Conservation (phyloP, 2,329 filamentous ascomycete genomes). For the Colletotrichum orchidophilum region DNA sequence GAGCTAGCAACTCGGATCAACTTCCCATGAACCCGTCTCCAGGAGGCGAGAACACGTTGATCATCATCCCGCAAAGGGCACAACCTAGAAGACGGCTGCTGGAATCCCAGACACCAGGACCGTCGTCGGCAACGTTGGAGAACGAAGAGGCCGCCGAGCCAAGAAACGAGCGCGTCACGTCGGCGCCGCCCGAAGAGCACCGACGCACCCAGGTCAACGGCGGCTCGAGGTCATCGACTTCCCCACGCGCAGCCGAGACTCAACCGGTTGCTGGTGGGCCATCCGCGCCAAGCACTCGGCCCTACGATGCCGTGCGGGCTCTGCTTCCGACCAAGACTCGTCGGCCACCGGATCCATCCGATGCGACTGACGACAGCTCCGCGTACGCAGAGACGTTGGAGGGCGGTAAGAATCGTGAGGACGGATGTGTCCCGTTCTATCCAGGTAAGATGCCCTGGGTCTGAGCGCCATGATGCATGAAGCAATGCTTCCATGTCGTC, state of each 20-base stretch:
- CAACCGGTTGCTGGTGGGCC: background rate
- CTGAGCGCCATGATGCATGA: background rate
- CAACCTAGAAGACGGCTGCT: conserved; percentile 7
- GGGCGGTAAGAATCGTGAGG: conserved; percentile 9
- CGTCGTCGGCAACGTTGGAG: background rate
- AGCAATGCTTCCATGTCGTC: background rate
- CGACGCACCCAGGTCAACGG: background rate
- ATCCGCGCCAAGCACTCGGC: background rate
- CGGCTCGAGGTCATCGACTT: background rate
- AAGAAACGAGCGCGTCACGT: background rate
- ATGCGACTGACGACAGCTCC: conserved; percentile 25
- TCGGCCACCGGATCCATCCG: conserved; percentile 14
- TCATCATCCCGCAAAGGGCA: conserved; percentile 9
- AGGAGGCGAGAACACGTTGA: conserved; percentile 5
- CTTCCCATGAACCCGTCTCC: background rate
- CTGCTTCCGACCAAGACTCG: background rate
- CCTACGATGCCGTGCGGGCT: conserved; percentile 21
- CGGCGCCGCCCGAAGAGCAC: conserved; percentile 9
- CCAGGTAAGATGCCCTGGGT: background rate
- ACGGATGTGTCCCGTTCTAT: conserved; percentile 21
- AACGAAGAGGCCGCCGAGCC: background rate
- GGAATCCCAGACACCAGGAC: background rate
- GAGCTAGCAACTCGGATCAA: conserved; percentile 19
- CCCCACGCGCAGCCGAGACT: background rate
- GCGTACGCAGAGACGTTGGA: conserved; percentile 24